These are phyloP conservation scores for Mycena vulgaris DNA, from an alignment of 768 basidiomycete genomes.

Conservation along the genomic window DNA sequence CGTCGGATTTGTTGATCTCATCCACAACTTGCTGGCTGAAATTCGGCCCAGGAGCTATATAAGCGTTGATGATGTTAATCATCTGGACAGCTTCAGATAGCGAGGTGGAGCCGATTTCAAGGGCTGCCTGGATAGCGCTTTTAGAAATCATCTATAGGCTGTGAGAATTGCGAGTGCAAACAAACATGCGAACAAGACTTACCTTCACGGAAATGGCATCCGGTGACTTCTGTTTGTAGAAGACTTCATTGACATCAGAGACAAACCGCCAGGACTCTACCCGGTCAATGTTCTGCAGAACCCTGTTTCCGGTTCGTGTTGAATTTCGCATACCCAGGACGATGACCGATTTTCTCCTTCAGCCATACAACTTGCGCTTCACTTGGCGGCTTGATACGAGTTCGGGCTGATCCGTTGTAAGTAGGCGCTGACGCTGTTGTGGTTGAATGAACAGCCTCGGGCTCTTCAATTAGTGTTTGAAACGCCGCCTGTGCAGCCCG, in stretches of 20 bases:
- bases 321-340: not conserved
- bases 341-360: not conserved
- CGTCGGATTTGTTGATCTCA: not conserved
- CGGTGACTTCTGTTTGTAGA: not conserved
- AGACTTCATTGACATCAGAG: not conserved
- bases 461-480: not conserved
- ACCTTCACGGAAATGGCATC: not conserved
- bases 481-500: not conserved
- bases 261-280: slow-evolving; percentile 11
- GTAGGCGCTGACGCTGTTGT: not conserved
- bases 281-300: slow-evolving; percentile 4
- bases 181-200: not conserved
- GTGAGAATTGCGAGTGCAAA: too few relatives aligned
- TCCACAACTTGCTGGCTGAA: not conserved
- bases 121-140: not conserved
- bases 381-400: not conserved
- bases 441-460: too few relatives aligned
- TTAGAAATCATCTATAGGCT: not conserved
- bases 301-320: not conserved
- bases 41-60: not conserved
- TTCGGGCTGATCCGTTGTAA: too few relatives aligned
- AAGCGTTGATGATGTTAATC: not conserved
- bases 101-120: not conserved
- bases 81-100: not conserved
- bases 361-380: not conserved